A percentile compares a stretch with the other conserved stretches of the same genome.
These are phyloP conservation scores for Cladophialophora immunda DNA, from an alignment of 2,329 filamentous ascomycete species.

Conservation along the genomic window DNA sequence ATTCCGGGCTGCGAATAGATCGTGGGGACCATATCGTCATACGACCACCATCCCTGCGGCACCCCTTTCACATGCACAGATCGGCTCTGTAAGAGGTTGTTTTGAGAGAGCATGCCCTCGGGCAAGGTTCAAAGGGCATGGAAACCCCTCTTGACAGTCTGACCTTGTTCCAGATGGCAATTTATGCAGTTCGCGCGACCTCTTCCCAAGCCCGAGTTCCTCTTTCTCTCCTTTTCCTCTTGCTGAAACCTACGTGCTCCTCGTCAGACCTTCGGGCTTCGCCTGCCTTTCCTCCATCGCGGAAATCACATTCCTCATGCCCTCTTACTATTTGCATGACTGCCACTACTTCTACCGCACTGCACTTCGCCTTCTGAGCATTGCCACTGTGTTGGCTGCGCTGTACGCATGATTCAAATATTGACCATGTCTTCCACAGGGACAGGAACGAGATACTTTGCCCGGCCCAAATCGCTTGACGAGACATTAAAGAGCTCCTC, in stretches of 20 bases:
- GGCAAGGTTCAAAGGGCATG: constrained; percentile 6
- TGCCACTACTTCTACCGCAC: constrained; percentile 95
- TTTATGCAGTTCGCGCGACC: constrained; percentile 22
- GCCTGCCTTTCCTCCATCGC: constrained; percentile 52
- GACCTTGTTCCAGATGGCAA: constrained; percentile 13
- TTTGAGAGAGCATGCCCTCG: constrained; percentile 14
- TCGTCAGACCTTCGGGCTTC: background rate
- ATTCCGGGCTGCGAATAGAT: constrained; percentile 9
- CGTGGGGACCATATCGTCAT: constrained; percentile 7
- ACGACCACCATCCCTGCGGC: constrained; percentile 11
- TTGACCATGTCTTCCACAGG: constrained; percentile 65
- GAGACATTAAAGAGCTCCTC: constrained; percentile 66
- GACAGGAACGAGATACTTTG: constrained; percentile 75
- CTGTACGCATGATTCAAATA: constrained; percentile 69
- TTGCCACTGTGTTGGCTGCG: constrained; percentile 79
- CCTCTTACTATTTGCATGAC: constrained; percentile 81
- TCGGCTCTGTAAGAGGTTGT: constrained; percentile 13
- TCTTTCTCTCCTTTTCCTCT: constrained; percentile 18
- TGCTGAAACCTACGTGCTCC: constrained; percentile 16
- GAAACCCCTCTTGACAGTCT: constrained; percentile 32
- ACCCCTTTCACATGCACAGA: constrained; percentile 25
- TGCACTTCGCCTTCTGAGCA: constrained; percentile 83
- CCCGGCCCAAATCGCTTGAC: constrained; percentile 75
- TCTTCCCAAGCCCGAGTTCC: background rate
- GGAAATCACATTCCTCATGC: constrained; percentile 63